These are phyloP conservation scores for Aspergillus affinis DNA, from an alignment of 495 filamentous ascomycete species.

Conservation along the genomic window DNA sequence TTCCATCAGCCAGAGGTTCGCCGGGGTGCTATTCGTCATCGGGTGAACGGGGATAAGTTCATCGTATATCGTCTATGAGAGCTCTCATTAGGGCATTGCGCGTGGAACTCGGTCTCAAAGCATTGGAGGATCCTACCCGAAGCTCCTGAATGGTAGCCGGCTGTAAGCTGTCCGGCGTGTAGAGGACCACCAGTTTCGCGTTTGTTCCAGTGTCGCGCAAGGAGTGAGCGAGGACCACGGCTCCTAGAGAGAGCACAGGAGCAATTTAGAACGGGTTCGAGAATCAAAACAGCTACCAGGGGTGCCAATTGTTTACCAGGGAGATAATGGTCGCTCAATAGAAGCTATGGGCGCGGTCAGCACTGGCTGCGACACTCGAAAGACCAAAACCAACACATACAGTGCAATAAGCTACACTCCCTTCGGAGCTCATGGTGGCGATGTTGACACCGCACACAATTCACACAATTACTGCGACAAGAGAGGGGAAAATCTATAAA, in stretches of 20 bases:
- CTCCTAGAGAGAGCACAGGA: slow-evolving; percentile 56
- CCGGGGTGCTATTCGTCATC: slow-evolving; percentile 71
- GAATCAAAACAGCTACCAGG: not conserved
- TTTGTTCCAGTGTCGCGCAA: slow-evolving; percentile 86
- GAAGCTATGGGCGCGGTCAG: slow-evolving; percentile 59
- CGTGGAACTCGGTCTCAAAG: not conserved
- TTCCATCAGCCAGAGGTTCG: slow-evolving; percentile 88
- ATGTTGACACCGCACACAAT: slow-evolving; percentile 3
- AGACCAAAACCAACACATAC: slow-evolving; percentile 31
- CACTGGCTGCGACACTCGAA: slow-evolving; percentile 8
- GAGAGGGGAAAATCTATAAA: slow-evolving; percentile 1
- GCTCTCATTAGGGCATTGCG: slow-evolving; percentile 10
- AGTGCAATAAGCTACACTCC: slow-evolving; percentile 57
- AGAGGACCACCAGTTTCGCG: slow-evolving; percentile 81
- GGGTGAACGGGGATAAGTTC: slow-evolving; percentile 81
- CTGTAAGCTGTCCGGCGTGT: slow-evolving; percentile 74
- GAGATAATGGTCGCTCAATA: slow-evolving; percentile 86
- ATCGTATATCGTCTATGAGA: slow-evolving; percentile 73
- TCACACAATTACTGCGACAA: not conserved
- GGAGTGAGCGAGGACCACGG: slow-evolving; percentile 91
- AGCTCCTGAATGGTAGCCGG: slow-evolving; percentile 73
- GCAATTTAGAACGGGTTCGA: slow-evolving; percentile 13
- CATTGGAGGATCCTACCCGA: slow-evolving; percentile 51
- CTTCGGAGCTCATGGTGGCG: slow-evolving; percentile 33
- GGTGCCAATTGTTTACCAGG: slow-evolving; percentile 59